Base-by-base conservation (phyloP, 306 rosid genomes). In the Cercis canadensis region DNA sequence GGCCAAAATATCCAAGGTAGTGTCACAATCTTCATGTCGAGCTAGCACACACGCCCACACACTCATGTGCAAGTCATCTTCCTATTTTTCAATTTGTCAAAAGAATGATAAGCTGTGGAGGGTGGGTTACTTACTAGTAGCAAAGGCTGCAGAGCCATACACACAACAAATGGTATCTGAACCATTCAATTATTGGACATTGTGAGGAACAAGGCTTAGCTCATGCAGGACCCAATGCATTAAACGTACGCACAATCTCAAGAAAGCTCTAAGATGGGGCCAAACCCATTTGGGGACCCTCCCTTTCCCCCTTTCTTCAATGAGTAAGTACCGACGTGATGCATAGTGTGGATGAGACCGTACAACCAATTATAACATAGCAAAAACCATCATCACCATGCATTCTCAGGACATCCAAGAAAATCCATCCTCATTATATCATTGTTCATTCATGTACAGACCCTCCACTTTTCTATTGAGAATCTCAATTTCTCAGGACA, bases 11-110 rank as follows among this genome's bases (percentile, higher is more conserved):
- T 80, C 37, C 32, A 69, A 74, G 80, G 84, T 69, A 64, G 66
- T 57, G 84, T 80, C 84, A 70, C 77, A 6, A 75, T 80, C 84
- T 69, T 75, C 80, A 69, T 77, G 80, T 75, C 80, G 59, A 69
- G 46, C 10, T 4, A 37, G 8, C 43, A 7, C 10, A 9, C 43
- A 7, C 40, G 36, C 63, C 49, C 69, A 18, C 52, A 21, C 16
- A 1, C 32, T 11, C 36, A 18, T 6, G 56, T 62, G 70, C 56
- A 52, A 60, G 7, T 14, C 19, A 51, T 51, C 62, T 61, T 61
- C 37, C 18, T n/a, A n/a, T n/a, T n/a, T n/a, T n/a, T n/a, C n/a
- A n/a, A n/a, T n/a, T n/a, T n/a, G n/a, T n/a, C n/a, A n/a, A n/a
- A n/a, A n/a, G n/a, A n/a, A n/a, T n/a, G n/a, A n/a, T n/a, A n/a